A percentile compares a stretch with the other conserved stretches of the same genome.
These are phyloP conservation scores for Xylaria sp. DNA, from an alignment of 2,329 filamentous ascomycete species.

Conservation along the genomic window DNA sequence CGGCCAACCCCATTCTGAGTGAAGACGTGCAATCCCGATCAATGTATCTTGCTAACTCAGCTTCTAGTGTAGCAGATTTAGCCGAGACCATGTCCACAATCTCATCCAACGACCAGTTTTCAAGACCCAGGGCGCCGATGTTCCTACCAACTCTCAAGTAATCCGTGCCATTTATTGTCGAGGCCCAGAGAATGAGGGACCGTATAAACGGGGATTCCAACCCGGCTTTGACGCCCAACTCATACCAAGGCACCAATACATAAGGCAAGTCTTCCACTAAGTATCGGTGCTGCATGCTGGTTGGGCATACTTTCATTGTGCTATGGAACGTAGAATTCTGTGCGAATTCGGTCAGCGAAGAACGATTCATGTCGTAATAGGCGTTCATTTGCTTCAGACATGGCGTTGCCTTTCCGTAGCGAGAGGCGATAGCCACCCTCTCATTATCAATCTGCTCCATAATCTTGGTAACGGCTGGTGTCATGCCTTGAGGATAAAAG, in stretches of 20 bases:
- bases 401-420: constrained; percentile 18
- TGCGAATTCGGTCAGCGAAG: constrained; percentile 30
- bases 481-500: constrained; percentile 37
- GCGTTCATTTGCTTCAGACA: constrained; percentile 35
- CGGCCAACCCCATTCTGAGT: too few relatives aligned
- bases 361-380: constrained; percentile 28
- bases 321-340: constrained; percentile 29
- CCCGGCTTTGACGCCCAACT: constrained; percentile 35
- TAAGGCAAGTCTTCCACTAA: constrained; percentile 35
- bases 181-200: constrained; percentile 36
- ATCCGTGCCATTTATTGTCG: constrained; percentile 31
- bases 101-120: too few relatives aligned
- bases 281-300: constrained; percentile 33
- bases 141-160: constrained; percentile 33
- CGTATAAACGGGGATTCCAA: constrained; percentile 31
- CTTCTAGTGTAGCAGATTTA: too few relatives aligned
- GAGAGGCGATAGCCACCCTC: constrained; percentile 28
- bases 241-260: constrained; percentile 38
- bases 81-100: too few relatives aligned
- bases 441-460: constrained; percentile 36
- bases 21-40: too few relatives aligned
- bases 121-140: constrained; percentile 10
- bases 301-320: constrained; percentile 36
- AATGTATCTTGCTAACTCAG: too few relatives aligned
- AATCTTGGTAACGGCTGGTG: constrained; percentile 33